Evolutionary conservation across 2,329 filamentous ascomycete species (phyloP).

Genomic region (Rosellinia necatrix): DNA sequence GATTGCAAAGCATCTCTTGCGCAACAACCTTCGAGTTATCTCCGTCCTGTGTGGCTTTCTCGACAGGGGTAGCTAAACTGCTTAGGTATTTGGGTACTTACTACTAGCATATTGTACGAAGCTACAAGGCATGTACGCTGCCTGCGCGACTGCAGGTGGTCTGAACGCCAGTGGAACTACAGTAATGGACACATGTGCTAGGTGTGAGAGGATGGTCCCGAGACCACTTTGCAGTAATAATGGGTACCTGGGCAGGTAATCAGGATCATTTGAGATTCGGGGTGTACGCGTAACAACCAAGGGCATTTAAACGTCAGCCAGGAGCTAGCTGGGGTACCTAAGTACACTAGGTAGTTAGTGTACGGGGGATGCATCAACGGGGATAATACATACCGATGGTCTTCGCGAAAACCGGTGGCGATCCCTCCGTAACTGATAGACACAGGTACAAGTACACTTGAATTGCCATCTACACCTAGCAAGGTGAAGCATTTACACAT

Average conservation of each 20-base stretch:
- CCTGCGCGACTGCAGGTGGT: no score
- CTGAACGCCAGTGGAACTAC: no score
- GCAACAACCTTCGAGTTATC: no score
- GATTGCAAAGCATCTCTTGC: no score
- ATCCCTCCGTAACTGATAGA: neutral
- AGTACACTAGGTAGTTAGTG: neutral
- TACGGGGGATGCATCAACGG: neutral
- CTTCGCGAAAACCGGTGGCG: conserved; percentile 15
- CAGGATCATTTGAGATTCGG: conserved; percentile 16
- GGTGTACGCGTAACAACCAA: conserved; percentile 13
- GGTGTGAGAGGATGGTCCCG: conserved; percentile 2
- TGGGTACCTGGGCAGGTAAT: neutral
- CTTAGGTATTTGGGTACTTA: no score
- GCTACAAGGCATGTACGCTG: no score
- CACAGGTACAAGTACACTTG: neutral
- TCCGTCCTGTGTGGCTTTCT: no score
- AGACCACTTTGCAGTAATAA: conserved; percentile 13
- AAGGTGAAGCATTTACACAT: no score
- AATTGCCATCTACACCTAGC: neutral
- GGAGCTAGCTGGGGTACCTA: conserved; percentile 6
- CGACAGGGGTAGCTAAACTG: no score
- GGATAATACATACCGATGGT: neutral
- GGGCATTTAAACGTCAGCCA: conserved; percentile 8
- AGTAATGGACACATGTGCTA: no score
- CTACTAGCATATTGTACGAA: no score